These are phyloP conservation scores for baker's yeast (Saccharomyces cerevisiae) DNA, from an alignment of 805 yeast species.

Conservation along the genomic window DNA sequence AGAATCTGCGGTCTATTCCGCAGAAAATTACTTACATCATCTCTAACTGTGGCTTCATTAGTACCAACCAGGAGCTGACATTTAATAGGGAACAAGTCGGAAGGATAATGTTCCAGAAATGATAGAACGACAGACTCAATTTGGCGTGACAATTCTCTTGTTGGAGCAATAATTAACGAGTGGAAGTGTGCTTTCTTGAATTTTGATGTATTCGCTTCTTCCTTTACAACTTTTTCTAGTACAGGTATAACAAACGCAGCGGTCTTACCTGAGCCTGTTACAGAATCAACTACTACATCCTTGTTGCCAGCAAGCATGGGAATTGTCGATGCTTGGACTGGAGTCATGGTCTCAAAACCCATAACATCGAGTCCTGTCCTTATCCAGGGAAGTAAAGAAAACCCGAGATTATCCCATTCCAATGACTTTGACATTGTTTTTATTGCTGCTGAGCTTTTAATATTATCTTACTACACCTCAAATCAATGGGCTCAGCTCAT, in stretches of 20 bases:
- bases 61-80: slow-evolving; percentile 52
- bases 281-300: slow-evolving; percentile 95
- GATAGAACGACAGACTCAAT: slow-evolving; percentile 58
- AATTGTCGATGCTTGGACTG: slow-evolving; percentile 92
- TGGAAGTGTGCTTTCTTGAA: slow-evolving; percentile 58
- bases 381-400: slow-evolving; percentile 61
- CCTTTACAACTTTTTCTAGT: slow-evolving; percentile 50
- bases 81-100: slow-evolving; percentile 34
- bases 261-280: slow-evolving; percentile 97
- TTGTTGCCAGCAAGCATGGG: slow-evolving; percentile 78
- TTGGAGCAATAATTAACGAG: slow-evolving; percentile 61
- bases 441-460: neutral
- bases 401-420: slow-evolving; percentile 51
- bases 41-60: slow-evolving; percentile 52
- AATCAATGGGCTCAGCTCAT: neutral
- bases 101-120: slow-evolving; percentile 52
- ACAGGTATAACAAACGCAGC: slow-evolving; percentile 82
- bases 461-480: neutral
- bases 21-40: slow-evolving; percentile 57
- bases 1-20: slow-evolving; percentile 59
- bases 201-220: slow-evolving; percentile 24
- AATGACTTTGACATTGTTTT: slow-evolving; percentile 36
- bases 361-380: slow-evolving; percentile 56
- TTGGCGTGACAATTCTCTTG: slow-evolving; percentile 62
- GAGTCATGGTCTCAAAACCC: slow-evolving; percentile 82